A percentile compares a stretch with the other conserved stretches of the same genome.
These are phyloP conservation scores for Microthlaspi erraticum DNA, from an alignment of 345 rosid species.

Conservation along the genomic window DNA sequence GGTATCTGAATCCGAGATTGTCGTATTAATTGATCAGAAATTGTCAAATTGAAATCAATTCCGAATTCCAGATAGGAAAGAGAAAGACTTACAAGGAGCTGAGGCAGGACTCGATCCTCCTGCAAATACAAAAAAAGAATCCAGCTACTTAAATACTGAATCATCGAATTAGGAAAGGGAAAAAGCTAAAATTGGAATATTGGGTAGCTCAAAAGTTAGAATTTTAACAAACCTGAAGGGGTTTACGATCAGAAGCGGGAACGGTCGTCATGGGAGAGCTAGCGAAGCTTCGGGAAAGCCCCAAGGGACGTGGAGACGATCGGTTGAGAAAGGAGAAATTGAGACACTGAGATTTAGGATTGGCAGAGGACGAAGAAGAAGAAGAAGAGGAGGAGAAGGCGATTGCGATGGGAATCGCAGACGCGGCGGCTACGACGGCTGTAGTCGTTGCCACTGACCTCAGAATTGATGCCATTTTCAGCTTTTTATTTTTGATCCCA, in stretches of 20 bases:
- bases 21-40: background rate
- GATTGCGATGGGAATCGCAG: slow-evolving; percentile 54
- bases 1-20: slow-evolving; percentile 4
- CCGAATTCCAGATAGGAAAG: background rate
- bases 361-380: slow-evolving; percentile 45
- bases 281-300: slow-evolving; percentile 53
- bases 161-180: slow-evolving; percentile 25
- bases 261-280: slow-evolving; percentile 66
- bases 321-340: slow-evolving; percentile 41
- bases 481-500: slow-evolving; percentile 7
- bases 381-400: slow-evolving; percentile 46
- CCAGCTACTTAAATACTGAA: slow-evolving; percentile 18
- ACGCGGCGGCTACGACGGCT: slow-evolving; percentile 55
- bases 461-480: slow-evolving; percentile 57
- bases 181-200: slow-evolving; percentile 15
- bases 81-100: slow-evolving; percentile 69
- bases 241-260: slow-evolving; percentile 55
- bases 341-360: slow-evolving; percentile 43
- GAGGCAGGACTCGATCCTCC: slow-evolving; percentile 71
- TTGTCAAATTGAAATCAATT: background rate
- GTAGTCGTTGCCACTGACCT: slow-evolving; percentile 58
- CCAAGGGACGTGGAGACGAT: slow-evolving; percentile 44
- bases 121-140: slow-evolving; percentile 42
- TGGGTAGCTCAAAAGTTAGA: slow-evolving; percentile 22
- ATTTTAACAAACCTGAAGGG: slow-evolving; percentile 50